Conservation (phyloP, 495 filamentous ascomycete genomes). For the Tuber calosporum region DNA sequence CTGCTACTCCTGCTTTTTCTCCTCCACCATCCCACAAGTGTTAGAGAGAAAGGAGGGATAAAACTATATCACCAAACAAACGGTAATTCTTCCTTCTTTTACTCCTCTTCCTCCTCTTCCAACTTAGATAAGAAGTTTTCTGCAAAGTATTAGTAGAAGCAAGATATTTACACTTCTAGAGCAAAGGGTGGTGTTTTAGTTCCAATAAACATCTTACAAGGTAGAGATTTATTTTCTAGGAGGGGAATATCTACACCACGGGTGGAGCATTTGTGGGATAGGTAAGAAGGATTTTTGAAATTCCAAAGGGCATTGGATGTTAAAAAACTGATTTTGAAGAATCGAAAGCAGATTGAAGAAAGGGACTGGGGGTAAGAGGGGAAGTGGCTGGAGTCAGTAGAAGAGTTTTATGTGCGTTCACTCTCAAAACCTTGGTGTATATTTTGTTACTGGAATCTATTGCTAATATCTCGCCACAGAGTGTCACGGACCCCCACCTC, state of each 20-base stretch:
- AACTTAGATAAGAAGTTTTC: background rate
- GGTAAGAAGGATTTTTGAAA: slow-evolving; percentile 79
- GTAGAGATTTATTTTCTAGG: slow-evolving; percentile 79
- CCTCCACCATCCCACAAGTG: slow-evolving; percentile 84
- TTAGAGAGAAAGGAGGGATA: slow-evolving; percentile 86
- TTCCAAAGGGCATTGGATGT: slow-evolving; percentile 81
- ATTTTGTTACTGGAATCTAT: no score
- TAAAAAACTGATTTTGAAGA: slow-evolving; percentile 39
- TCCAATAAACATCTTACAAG: slow-evolving; percentile 63
- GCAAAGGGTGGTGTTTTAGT: slow-evolving; percentile 65
- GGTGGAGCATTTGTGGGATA: slow-evolving; percentile 89
- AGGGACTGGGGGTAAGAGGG: slow-evolving; percentile 42
- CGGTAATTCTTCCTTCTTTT: slow-evolving; percentile 95
- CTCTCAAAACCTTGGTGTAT: no score
- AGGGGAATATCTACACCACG: slow-evolving; percentile 82
- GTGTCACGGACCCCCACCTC: no score
- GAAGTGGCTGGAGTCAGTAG: slow-evolving; percentile 63
- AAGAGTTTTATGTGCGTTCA: slow-evolving; percentile 71
- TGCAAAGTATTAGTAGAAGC: slow-evolving; percentile 79
- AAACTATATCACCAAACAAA: slow-evolving; percentile 99
- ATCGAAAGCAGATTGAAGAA: slow-evolving; percentile 45
- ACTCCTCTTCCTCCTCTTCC: slow-evolving; percentile 55
- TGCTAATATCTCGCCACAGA: no score
- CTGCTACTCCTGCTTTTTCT: slow-evolving; percentile 91
- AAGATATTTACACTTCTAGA: slow-evolving; percentile 50